Evolutionary conservation across 2,329 filamentous ascomycete genomes (phyloP), one percentile per base, ranked within the genome.

Genomic region (Knufia petricola): DNA sequence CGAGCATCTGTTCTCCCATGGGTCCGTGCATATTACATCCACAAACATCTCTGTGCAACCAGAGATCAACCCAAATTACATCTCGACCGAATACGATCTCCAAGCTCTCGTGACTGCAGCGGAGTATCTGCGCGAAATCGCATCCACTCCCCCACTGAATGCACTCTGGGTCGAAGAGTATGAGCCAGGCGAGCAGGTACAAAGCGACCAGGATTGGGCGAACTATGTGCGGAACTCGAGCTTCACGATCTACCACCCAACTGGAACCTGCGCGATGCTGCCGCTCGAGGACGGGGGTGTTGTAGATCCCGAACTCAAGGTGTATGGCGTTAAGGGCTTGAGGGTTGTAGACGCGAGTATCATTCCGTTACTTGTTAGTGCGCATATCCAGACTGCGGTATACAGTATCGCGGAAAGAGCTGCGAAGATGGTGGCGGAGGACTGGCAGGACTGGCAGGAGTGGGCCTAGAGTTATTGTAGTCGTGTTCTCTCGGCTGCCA

Each of bases 11-110:
- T 26, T 66, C 0, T 71, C 68, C 0, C 64, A 66, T 1, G 70
- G 71, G 4, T 69, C 61, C 39, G 58, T 72, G 1, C 66, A 64
- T 0, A 62, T 73, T 39, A 50, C 48, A 1, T 68, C 66, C 0
- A 45, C 55, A 7, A 60, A 63, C 3, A 60, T 59, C 0, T 55
- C 58, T 1, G 62, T 64, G 12, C 55, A 59, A 1, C 72, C 72
- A 0, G 55, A 64, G 19, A 66, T 72, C 49, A 64, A 75, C 53
- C 70, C 72, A 0, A 66, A 21, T 17, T 10, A 17, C 15, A 10
- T 39, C 36, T 10, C 6, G 2, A 2, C 17, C 15, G 17, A 17
- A n/a, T 10, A 17, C 4, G 36, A 39, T 20, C 7, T 39, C 7
- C 17, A 9, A 19, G 7, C 20, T 4, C 7, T 39, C 8, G 10